Conservation (phyloP, 331 rosid species). For the Saraca asoca region DNA sequence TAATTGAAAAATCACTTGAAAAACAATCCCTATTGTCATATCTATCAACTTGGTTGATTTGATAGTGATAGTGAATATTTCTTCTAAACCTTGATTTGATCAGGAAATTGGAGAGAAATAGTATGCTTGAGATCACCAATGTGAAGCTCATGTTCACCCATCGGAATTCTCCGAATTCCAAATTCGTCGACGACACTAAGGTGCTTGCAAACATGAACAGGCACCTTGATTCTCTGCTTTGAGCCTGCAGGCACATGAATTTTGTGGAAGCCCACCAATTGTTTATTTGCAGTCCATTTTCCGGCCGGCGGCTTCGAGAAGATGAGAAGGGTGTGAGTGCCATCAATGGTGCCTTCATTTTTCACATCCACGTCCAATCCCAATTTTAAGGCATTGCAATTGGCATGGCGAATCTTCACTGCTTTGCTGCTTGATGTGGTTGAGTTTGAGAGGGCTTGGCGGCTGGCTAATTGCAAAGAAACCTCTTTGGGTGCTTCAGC, state of each 20-base stretch:
- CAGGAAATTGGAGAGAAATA: constrained; percentile 45
- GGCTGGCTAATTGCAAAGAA: constrained; percentile 33
- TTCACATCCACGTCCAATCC: constrained; percentile 53
- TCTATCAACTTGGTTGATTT: constrained; percentile 24
- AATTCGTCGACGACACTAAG: constrained; percentile 63
- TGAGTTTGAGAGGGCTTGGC: constrained; percentile 41
- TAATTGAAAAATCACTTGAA: too few species aligned
- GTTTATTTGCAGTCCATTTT: constrained; percentile 45
- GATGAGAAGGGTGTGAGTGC: constrained; percentile 70
- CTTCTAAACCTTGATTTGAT: constrained; percentile 22
- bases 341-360: constrained; percentile 70
- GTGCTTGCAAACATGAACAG: constrained; percentile 74
- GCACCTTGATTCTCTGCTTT: constrained; percentile 42
- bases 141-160: constrained; percentile 68
- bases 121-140: constrained; percentile 75
- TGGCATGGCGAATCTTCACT: constrained; percentile 48
- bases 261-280: constrained; percentile 62
- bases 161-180: constrained; percentile 82
- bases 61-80: constrained; percentile 24
- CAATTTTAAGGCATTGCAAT: constrained; percentile 44
- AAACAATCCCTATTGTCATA: too few species aligned
- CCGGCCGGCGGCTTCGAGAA: constrained; percentile 56
- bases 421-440: constrained; percentile 33
- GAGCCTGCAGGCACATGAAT: constrained; percentile 61
- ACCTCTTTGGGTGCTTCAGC: constrained; percentile 53